Evolutionary conservation across 2,329 filamentous ascomycete species (phyloP).

Genomic region (Stagonosporopsis cucurbitacearum): DNA sequence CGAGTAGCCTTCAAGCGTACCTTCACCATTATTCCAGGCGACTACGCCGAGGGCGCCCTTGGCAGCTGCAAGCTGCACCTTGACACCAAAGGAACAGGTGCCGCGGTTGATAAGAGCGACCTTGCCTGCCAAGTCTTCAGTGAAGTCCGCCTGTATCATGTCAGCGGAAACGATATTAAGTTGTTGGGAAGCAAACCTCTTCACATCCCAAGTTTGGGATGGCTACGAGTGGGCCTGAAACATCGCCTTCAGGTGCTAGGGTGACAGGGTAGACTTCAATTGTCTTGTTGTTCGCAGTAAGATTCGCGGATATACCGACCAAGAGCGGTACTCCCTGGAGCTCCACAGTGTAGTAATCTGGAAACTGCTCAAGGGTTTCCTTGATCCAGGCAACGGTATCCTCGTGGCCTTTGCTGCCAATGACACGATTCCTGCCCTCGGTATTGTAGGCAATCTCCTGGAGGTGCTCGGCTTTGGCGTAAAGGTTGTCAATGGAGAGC

Average conservation of each 20-base stretch:
- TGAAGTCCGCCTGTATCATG: conserved; percentile 63
- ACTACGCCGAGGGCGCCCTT: conserved; percentile 70
- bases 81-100: conserved; percentile 72
- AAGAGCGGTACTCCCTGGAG: conserved; percentile 38
- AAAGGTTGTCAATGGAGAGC: conserved; percentile 36
- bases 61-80: conserved; percentile 66
- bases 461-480: conserved; percentile 40
- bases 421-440: conserved; percentile 50
- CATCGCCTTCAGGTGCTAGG: conserved; percentile 41
- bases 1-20: conserved; percentile 54
- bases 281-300: conserved; percentile 39
- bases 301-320: conserved; percentile 35
- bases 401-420: conserved; percentile 49
- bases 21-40: conserved; percentile 73
- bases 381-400: conserved; percentile 50
- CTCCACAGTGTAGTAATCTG: conserved; percentile 48
- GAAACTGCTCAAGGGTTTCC: conserved; percentile 35
- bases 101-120: conserved; percentile 76
- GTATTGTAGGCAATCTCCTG: conserved; percentile 51
- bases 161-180: not conserved
- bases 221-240: conserved; percentile 38
- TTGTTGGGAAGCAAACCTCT: conserved; percentile 27
- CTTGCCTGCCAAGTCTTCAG: conserved; percentile 62
- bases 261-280: conserved; percentile 37
- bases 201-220: conserved; percentile 46